Evolutionary conservation across 768 basidiomycete genomes (phyloP).

Genomic region (Russula dissimulans): DNA sequence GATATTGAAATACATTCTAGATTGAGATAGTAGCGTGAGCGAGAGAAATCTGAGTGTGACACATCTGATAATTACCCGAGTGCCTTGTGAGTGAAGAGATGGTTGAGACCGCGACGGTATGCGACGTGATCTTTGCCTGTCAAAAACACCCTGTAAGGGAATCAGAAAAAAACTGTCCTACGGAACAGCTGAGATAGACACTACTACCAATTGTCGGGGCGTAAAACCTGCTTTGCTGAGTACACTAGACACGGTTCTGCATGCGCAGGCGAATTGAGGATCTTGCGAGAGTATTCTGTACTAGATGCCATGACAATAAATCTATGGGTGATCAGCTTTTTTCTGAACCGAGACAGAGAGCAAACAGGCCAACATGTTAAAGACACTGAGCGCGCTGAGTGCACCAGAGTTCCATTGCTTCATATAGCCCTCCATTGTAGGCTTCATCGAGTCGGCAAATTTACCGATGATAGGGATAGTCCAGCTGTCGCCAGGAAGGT

Average conservation of each 20-base stretch:
- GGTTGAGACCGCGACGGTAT: slow-evolving; percentile 85
- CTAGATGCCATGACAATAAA: slow-evolving; percentile 98
- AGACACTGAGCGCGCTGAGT: slow-evolving; percentile 85
- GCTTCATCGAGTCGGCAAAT: slow-evolving; percentile 86
- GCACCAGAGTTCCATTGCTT: slow-evolving; percentile 86
- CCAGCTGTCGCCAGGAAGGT: slow-evolving; percentile 83
- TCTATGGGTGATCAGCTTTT: slow-evolving; percentile 34
- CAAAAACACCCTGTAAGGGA: slow-evolving; percentile 80
- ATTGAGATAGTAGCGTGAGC: background rate
- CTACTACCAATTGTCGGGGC: slow-evolving; percentile 75
- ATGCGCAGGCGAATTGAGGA: slow-evolving; percentile 86
- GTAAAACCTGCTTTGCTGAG: slow-evolving; percentile 80
- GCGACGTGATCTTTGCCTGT: slow-evolving; percentile 90
- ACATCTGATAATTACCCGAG: slow-evolving; percentile 50
- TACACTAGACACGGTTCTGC: slow-evolving; percentile 93
- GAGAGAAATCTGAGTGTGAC: background rate
- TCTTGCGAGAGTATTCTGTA: slow-evolving; percentile 88
- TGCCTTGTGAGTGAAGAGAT: slow-evolving; percentile 89
- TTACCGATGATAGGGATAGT: slow-evolving; percentile 98
- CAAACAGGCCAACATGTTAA: slow-evolving; percentile 71
- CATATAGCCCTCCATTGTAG: slow-evolving; percentile 87
- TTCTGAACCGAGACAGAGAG: slow-evolving; percentile 1
- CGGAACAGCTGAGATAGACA: background rate
- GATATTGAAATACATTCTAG: slow-evolving; percentile 71
- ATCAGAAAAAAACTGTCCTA: background rate